Evolutionary conservation across 164 flowering plant species (phyloP), one percentile per base, ranked within the genome.

Genomic region (Tetracentron sinense): DNA sequence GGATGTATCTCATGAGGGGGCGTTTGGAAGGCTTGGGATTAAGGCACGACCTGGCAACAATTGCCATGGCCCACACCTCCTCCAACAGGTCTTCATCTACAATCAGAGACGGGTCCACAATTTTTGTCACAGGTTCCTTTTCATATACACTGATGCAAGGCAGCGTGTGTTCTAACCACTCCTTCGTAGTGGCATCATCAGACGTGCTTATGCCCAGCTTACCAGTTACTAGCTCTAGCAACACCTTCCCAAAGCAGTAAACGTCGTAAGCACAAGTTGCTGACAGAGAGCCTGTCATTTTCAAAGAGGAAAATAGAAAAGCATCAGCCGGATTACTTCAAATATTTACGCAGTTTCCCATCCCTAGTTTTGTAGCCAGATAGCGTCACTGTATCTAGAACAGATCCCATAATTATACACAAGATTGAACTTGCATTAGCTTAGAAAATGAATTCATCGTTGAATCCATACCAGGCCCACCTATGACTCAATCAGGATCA

Each of bases 51-150:
- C 78, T 72, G 26, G 98, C 96, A 28, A 92, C 91, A 51, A 92
- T 73, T 0, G 96, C 91, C 90, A 88, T 84, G 11, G 98, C 93
- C 98, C 98, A 92, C 21, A 90, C 98, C 66, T 90, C 98, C 60
- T 90, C 93, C 54, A 89, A 62, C 7, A 92, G 77, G 60, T 90
- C 96, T 29, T 88, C 96, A 35, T 90, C 91, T 23, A 86, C 64
- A 6, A 92, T 73, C 28, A 92, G 79, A 52, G 85, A 83, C 1
- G 92, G 88, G 57, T 90, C 96, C 31, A 92, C 71, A 46, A 92
- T 92, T 76, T 81, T 86, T 2, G 77, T 75, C 29, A 90, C 75
- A 44, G 78, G 75, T 61, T 90, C 96, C 65, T 86, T 83, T 59
- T 92, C 96, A 28, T 86, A 79, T 46, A 83, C 79, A 61, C 77